Conservation (phyloP, 345 rosid genomes). For the Gossypium rotundifolium region DNA sequence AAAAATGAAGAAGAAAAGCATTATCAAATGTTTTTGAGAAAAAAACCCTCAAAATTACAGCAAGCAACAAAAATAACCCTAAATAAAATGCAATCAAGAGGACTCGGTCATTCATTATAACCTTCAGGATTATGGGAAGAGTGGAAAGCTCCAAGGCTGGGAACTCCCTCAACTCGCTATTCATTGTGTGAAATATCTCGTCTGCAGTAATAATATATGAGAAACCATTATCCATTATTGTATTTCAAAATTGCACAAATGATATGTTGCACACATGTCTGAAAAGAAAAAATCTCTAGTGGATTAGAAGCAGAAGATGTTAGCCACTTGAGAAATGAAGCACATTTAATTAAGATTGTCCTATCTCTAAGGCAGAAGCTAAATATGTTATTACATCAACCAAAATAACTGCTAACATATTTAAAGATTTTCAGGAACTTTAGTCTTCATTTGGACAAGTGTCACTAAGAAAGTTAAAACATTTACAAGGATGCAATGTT, state of each 20-base stretch:
- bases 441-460: background rate
- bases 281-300: background rate
- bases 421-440: background rate
- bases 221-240: background rate
- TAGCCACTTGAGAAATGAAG: background rate
- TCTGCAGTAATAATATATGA: constrained; percentile 31
- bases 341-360: background rate
- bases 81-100: constrained; percentile 6
- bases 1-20: background rate
- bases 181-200: constrained; percentile 70
- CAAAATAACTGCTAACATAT: background rate
- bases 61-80: background rate
- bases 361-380: background rate
- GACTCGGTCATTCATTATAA: constrained; percentile 21
- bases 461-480: background rate
- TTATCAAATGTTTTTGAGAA: background rate
- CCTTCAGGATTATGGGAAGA: constrained; percentile 86
- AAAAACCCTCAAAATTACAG: background rate
- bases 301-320: background rate
- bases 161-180: constrained; percentile 84
- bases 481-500: background rate
- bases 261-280: background rate
- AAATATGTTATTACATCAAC: background rate
- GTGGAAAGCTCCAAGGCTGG: constrained; percentile 89
- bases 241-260: background rate